These are phyloP conservation scores for Hypocreales sp. DNA, from an alignment of 2,329 filamentous ascomycete genomes.

Conservation along the genomic window DNA sequence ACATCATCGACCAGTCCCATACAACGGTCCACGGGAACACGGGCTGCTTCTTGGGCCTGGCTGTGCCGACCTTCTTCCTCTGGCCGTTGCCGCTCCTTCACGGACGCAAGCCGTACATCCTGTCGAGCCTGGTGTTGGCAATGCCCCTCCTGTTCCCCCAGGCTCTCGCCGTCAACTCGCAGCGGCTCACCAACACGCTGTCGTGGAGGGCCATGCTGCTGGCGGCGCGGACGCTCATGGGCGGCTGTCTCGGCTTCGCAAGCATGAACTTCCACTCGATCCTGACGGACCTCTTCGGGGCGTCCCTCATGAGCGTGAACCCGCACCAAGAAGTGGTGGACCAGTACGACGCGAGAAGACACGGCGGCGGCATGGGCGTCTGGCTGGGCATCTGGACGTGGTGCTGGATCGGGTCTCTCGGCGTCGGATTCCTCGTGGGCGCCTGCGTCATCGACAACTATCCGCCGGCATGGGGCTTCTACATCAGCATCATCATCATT, in stretches of 20 bases:
- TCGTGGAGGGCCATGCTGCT: constrained; percentile 47
- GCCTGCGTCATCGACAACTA: constrained; percentile 50
- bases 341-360: constrained; percentile 51
- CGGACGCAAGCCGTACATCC: constrained; percentile 63
- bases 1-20: constrained; percentile 53
- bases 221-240: constrained; percentile 48
- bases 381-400: constrained; percentile 70
- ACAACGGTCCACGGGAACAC: constrained; percentile 59
- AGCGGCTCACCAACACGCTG: constrained; percentile 37
- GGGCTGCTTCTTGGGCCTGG: constrained; percentile 54
- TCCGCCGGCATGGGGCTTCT: constrained; percentile 60
- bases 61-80: constrained; percentile 51
- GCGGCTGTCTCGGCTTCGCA: constrained; percentile 54
- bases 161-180: constrained; percentile 45
- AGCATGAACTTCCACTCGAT: constrained; percentile 64
- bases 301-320: constrained; percentile 55
- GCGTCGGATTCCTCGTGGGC: constrained; percentile 56
- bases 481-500: constrained; percentile 53
- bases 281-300: constrained; percentile 61
- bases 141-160: constrained; percentile 65
- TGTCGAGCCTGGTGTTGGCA: constrained; percentile 50
- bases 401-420: constrained; percentile 59
- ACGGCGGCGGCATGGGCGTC: constrained; percentile 65
- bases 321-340: constrained; percentile 60
- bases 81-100: constrained; percentile 66